Evolutionary conservation across 495 filamentous ascomycete genomes (phyloP), one percentile per base, ranked within the genome.

Genomic region (Penicillium ucsense): DNA sequence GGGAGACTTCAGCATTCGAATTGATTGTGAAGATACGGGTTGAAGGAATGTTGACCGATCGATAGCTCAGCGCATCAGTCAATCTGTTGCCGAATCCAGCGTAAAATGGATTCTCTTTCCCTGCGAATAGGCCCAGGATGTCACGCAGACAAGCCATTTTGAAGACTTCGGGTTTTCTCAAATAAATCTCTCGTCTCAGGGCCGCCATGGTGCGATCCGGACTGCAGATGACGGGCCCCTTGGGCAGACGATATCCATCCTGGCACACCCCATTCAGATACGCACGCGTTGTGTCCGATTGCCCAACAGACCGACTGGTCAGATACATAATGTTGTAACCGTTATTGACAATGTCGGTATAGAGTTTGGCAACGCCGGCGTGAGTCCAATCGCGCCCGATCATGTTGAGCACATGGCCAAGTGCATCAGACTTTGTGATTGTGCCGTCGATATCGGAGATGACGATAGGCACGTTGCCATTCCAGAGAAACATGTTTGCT

Each of bases 371-470:
- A 20, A 99, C 92, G 11, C 92, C 92, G 10, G 85, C 75, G 64
- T 99, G 92, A 5, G 92, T 99, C 92, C 92, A 99, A 63, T 99
- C 92, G 47, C 92, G 84, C 31, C 92, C 92, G 48, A 99, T 89
- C 85, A 92, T 94, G 67, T 92, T 97, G 38, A 99, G 66, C 41
- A 99, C 89, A 53, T 99, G 92, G n/a, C 92, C 92, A 11, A 97
- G 72, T 4, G 90, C 92, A 71, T 99, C 92, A 5, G 91, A 95
- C 71, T 97, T 99, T 40, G 92, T 99, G 54, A 99, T 99, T 20
- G 92, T 99, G 27, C 92, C 92, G 69, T 99, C 92, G 55, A 99
- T 95, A 67, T 99, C 92, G 8, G 90, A 96, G 52, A 99, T 95
- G 28, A 99, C 91, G 42, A 96, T 89, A 0, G 92, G 94, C 0